A percentile compares a stretch with the other conserved stretches of the same genome.
Conservation (phyloP, 768 basidiomycete species). For the Boletus rubroflammeus region DNA sequence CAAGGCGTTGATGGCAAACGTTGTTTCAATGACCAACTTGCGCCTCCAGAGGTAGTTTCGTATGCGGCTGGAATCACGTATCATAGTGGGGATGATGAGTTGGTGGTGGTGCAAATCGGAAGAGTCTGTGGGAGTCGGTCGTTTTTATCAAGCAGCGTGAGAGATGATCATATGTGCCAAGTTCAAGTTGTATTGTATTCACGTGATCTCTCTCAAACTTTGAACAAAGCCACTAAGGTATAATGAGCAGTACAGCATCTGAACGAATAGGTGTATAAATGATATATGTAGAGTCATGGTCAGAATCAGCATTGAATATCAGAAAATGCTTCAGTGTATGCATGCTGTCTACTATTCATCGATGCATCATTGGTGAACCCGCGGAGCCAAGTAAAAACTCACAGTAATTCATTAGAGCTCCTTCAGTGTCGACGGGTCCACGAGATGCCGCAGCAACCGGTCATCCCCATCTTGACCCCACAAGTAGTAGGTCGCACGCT, state of each 20-base stretch:
- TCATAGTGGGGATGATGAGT: not conserved
- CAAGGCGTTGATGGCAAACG: slow-evolving; percentile 55
- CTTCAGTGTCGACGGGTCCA: slow-evolving; percentile 27
- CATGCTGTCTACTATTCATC: slow-evolving; percentile 7
- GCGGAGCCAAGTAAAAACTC: slow-evolving; percentile 8
- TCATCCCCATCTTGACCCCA: slow-evolving; percentile 50
- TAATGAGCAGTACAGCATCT: slow-evolving; percentile 14
- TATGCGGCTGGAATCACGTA: slow-evolving; percentile 19
- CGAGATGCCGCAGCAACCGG: slow-evolving; percentile 28
- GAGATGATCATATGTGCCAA: not conserved
- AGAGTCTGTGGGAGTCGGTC: not conserved
- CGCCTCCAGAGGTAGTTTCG: slow-evolving; percentile 46
- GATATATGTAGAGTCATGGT: slow-evolving; percentile 13
- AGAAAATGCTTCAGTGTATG: not conserved
- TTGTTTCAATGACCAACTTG: slow-evolving; percentile 55
- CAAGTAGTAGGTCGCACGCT: slow-evolving; percentile 60
- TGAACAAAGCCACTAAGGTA: not conserved
- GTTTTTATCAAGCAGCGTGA: slow-evolving; percentile 6
- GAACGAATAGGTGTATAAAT: slow-evolving; percentile 10
- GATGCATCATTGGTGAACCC: slow-evolving; percentile 1
- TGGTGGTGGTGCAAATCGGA: not conserved
- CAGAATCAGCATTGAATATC: not conserved
- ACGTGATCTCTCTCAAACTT: not conserved
- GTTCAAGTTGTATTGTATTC: not conserved
- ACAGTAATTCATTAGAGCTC: slow-evolving; percentile 25